Evolutionary conservation across 106 monocot genomes (phyloP).

Genomic region (Allium fistulosum): DNA sequence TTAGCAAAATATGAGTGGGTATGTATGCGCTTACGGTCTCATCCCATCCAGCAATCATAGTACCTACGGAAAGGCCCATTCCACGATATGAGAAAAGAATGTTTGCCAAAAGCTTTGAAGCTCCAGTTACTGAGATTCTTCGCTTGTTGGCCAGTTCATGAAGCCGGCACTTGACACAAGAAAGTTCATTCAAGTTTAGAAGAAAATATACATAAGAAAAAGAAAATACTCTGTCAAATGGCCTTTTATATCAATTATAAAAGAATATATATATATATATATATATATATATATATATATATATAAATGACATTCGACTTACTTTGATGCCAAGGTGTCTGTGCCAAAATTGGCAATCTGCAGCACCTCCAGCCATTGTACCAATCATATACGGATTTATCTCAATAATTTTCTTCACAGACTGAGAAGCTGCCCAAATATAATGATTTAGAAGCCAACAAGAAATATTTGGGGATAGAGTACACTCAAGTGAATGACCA

Average conservation of each 20-base stretch:
- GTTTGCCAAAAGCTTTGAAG: constrained; percentile 60
- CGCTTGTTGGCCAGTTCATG: constrained; percentile 70
- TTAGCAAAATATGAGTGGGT: neutral
- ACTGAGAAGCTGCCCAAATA: constrained; percentile 47
- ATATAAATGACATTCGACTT: neutral
- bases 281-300: neutral
- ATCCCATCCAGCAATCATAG: constrained; percentile 78
- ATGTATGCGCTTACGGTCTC: constrained; percentile 31
- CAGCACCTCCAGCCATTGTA: constrained; percentile 78
- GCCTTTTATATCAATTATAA: no score
- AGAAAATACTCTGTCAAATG: neutral
- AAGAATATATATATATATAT: neutral
- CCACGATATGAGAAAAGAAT: constrained; percentile 62
- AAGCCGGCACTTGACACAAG: constrained; percentile 33
- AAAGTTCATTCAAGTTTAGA: neutral
- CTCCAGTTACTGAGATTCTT: constrained; percentile 61
- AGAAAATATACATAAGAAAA: neutral
- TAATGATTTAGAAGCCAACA: no score
- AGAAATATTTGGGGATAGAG: no score
- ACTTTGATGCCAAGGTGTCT: constrained; percentile 72
- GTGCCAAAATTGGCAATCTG: constrained; percentile 75
- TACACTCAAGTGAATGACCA: no score
- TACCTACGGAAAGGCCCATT: constrained; percentile 60
- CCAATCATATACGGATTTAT: constrained; percentile 71
- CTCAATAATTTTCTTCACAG: constrained; percentile 73